Evolutionary conservation across 2,329 filamentous ascomycete species (phyloP).

Genomic region (Zymoseptoria pseudotritici): DNA sequence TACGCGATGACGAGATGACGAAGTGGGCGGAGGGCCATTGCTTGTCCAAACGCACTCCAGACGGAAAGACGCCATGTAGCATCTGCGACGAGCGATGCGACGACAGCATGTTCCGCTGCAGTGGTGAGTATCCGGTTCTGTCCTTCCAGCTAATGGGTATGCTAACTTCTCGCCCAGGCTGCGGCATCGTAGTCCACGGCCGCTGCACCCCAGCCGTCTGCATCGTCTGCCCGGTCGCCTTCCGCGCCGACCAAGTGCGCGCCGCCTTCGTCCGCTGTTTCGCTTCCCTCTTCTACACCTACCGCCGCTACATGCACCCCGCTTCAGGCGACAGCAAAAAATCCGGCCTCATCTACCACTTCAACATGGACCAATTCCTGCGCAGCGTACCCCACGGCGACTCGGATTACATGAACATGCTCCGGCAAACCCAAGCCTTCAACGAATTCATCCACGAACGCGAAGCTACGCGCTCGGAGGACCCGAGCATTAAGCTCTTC

Average conservation of each 20-base stretch:
- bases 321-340: slow-evolving; percentile 56
- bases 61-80: slow-evolving; percentile 56
- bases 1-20: slow-evolving; percentile 68
- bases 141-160: no score
- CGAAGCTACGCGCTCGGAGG: slow-evolving; percentile 53
- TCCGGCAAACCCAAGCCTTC: slow-evolving; percentile 57
- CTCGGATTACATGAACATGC: slow-evolving; percentile 54
- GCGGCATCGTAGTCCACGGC: slow-evolving; percentile 48
- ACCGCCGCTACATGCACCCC: slow-evolving; percentile 55
- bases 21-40: slow-evolving; percentile 84
- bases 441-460: slow-evolving; percentile 74
- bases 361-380: slow-evolving; percentile 61
- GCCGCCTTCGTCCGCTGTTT: slow-evolving; percentile 64
- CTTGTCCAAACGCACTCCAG: slow-evolving; percentile 57
- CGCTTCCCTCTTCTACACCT: slow-evolving; percentile 61
- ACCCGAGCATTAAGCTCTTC: slow-evolving; percentile 66
- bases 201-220: slow-evolving; percentile 54
- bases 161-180: no score
- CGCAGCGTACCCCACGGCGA: slow-evolving; percentile 58
- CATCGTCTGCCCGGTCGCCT: slow-evolving; percentile 57
- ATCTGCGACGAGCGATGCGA: slow-evolving; percentile 69
- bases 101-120: slow-evolving; percentile 70
- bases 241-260: slow-evolving; percentile 58
- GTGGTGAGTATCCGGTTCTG: slow-evolving; percentile 41
- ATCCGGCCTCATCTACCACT: slow-evolving; percentile 53